Conservation (phyloP, 2,329 filamentous ascomycete genomes). For the Trichothecium sympodiale region DNA sequence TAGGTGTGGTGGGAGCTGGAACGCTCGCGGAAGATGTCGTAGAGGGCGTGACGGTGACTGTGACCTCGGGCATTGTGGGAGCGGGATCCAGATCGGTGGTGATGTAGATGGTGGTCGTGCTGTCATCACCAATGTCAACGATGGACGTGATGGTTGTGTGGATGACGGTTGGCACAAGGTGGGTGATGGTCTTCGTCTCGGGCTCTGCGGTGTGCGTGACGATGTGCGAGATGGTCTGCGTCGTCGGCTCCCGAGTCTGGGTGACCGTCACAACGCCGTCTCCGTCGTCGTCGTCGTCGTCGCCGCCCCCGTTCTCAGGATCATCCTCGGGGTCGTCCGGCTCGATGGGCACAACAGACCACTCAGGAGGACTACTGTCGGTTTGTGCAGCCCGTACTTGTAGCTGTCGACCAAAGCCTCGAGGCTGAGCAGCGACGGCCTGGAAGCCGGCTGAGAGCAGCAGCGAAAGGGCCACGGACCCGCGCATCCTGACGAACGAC, state of each 20-base stretch:
- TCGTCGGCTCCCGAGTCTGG: constrained; percentile 19
- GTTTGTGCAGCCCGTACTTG: constrained; percentile 11
- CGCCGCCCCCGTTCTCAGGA: constrained; percentile 7
- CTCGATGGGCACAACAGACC: constrained; percentile 28
- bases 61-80: constrained; percentile 1
- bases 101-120: constrained; percentile 16
- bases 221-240: constrained; percentile 14
- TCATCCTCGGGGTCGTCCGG: constrained; percentile 14
- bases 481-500: constrained; percentile 15
- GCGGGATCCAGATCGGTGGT: constrained; percentile 7
- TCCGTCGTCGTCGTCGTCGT: constrained; percentile 6
- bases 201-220: constrained; percentile 13
- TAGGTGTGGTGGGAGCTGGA: constrained; percentile 1
- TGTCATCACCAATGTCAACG: constrained; percentile 14
- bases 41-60: constrained; percentile 4
- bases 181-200: constrained; percentile 16
- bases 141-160: constrained; percentile 12
- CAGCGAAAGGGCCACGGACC: constrained; percentile 15
- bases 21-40: constrained; percentile 4
- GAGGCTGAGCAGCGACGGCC: constrained; percentile 16
- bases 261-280: constrained; percentile 18
- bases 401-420: constrained; percentile 8
- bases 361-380: constrained; percentile 16
- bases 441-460: constrained; percentile 17
- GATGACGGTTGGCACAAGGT: constrained; percentile 16